Conservation (phyloP, 148 eudicot genomes). For the Rhododendron vialii region DNA sequence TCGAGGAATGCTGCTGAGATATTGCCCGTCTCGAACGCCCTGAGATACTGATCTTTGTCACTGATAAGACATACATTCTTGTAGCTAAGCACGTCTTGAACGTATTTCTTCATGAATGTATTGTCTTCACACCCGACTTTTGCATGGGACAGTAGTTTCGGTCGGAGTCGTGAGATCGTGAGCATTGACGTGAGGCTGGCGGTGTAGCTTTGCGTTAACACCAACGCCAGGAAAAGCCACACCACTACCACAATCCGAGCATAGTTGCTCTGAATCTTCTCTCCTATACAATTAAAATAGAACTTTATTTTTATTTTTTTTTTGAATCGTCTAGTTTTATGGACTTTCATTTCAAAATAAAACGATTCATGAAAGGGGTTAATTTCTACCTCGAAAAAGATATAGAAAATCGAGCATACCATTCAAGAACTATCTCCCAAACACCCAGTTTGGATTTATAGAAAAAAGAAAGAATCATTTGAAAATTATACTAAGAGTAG, state of each 20-base stretch:
- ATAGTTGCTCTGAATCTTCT: slow-evolving; percentile 3
- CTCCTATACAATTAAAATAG: neutral
- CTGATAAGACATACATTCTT: neutral
- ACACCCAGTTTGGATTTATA: no score
- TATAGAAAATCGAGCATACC: no score
- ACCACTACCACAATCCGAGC: slow-evolving; percentile 26
- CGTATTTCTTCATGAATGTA: neutral
- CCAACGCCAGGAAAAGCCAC: slow-evolving; percentile 30
- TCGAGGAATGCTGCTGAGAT: slow-evolving; percentile 26
- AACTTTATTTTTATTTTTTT: no score
- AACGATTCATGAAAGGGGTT: no score
- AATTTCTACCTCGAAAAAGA: no score
- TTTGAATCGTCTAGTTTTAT: no score
- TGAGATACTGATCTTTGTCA: neutral
- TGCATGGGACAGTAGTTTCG: slow-evolving; percentile 2
- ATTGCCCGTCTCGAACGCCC: neutral
- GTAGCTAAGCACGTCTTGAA: neutral
- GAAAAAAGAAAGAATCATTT: no score
- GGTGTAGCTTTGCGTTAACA: slow-evolving; percentile 24
- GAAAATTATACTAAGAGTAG: no score
- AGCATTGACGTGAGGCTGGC: slow-evolving; percentile 40
- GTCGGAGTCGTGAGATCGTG: slow-evolving; percentile 9
- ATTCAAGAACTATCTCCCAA: no score
- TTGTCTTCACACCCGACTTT: slow-evolving; percentile 7
- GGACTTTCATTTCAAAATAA: no score